Percentiles rank a stretch among this genome's conserved stretches.
phyloP scores from a whole-genome alignment of 164 flowering plant genomes.

The Nelumbo lutea region DNA sequence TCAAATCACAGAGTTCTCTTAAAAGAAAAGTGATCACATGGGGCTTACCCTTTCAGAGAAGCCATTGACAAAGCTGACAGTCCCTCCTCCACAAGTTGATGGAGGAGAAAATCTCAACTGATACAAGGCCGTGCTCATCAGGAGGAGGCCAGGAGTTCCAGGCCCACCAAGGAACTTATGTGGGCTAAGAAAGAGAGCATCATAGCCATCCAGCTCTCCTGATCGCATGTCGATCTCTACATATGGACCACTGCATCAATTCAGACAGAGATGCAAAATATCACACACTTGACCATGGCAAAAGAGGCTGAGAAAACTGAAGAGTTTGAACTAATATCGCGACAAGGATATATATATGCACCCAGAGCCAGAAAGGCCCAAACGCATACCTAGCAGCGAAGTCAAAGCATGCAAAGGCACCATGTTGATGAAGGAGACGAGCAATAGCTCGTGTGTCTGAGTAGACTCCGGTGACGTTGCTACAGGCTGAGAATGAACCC shows the following conservation, averaged over 20 bases:
- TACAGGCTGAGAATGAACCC: too few species aligned
- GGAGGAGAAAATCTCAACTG: conserved; percentile 43
- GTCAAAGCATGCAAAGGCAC: too few species aligned
- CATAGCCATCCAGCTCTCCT: conserved; percentile 70
- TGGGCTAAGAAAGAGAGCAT: conserved; percentile 68
- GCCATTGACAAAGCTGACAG: conserved; percentile 64
- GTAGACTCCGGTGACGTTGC: conserved; percentile 19
- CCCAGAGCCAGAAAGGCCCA: conserved; percentile 83
- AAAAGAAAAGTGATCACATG: neutral
- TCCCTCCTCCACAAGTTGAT: conserved; percentile 80
- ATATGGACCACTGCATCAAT: conserved; percentile 47
- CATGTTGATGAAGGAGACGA: too few species aligned
- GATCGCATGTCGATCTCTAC: conserved; percentile 61
- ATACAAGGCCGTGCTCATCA: conserved; percentile 58
- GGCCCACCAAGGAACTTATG: conserved; percentile 91
- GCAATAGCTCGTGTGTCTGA: neutral
- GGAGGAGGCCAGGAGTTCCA: conserved; percentile 55
- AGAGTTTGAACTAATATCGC: conserved; percentile 41
- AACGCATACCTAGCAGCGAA: conserved; percentile 38
- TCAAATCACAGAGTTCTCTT: neutral
- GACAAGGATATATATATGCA: conserved; percentile 61
- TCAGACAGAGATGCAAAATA: neutral
- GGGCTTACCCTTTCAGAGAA: conserved; percentile 39
- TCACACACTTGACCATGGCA: neutral
- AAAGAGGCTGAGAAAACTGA: conserved; percentile 21